A percentile compares a stretch with the other conserved stretches of the same genome.
These are phyloP conservation scores for Metschnikowia reukaufii DNA, from an alignment of 805 yeast species.

Conservation along the genomic window DNA sequence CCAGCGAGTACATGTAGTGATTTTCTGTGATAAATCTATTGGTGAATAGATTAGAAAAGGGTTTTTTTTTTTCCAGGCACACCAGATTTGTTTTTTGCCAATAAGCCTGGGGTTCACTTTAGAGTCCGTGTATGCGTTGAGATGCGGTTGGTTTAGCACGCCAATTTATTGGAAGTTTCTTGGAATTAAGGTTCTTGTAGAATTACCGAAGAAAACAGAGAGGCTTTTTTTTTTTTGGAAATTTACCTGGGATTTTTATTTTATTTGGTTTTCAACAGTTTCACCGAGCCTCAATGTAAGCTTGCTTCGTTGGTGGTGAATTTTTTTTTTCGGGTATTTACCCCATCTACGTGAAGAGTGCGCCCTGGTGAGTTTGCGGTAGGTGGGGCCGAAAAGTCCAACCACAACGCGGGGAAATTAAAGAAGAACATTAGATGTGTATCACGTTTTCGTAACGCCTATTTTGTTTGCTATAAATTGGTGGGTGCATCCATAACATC, in stretches of 20 bases:
- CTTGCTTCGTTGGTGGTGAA: no score
- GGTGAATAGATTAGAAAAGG: background rate
- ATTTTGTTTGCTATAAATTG: no score
- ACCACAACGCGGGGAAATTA: background rate
- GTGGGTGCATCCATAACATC: no score
- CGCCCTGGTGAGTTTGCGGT: constrained; percentile 1
- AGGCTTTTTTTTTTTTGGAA: no score
- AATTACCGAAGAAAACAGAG: no score
- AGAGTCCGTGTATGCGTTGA: background rate
- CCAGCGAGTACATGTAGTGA: constrained; percentile 7
- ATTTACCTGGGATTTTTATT: background rate
- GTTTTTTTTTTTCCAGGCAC: no score
- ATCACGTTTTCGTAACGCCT: no score
- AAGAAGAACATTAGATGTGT: no score
- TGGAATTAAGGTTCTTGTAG: no score
- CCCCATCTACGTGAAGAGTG: constrained; percentile 7
- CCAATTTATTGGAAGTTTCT: no score
- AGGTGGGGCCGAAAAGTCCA: background rate
- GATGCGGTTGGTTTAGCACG: background rate
- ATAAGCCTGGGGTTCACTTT: background rate
- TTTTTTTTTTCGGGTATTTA: constrained; percentile 7
- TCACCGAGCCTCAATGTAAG: no score
- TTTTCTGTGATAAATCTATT: background rate
- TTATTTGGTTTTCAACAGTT: background rate
- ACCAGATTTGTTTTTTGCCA: background rate